Base-by-base conservation (phyloP, 257 asterid species). In the Echium plantagineum region DNA sequence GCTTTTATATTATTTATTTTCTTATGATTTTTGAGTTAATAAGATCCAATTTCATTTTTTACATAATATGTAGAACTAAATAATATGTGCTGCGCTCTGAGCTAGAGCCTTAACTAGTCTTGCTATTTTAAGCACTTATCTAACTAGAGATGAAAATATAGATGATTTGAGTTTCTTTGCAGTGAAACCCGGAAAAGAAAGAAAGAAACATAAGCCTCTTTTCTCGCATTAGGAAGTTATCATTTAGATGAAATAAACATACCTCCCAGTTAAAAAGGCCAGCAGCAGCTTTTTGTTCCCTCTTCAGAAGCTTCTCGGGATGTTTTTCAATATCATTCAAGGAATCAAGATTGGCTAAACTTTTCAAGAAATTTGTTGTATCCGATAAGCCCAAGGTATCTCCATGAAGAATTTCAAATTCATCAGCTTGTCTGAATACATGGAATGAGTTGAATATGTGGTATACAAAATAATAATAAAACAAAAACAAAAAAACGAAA, bases 271-370 rank as follows among this genome's bases (percentile, higher is more conserved):
- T 81, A 75, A 93, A 93, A 63, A 93, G 91, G 67, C 84, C 69
- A 59, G 94, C 87, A 63, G 99, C 99, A 72, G 99, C 99, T 74
- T 78, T 89, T 51, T 75, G 78, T 72, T 93, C 99, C 77, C 99
- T 80, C 55, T 72, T 73, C 72, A 74, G 83, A 70, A 63, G 82
- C 76, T 93, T 89, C 74, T 78, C 96, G 8, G 75, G 64, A 74
- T 69, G 75, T 68, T 76, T 83, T 69, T 62, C 82, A 63, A 85
- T 74, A 69, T 83, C 85, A 60, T 72, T 73, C 46, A 62, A 65
- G 62, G 51, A 71, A 60, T 76, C 93, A 21, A 93, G 82, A 72
- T 85, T 85, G 16, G 81, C 85, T 52, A 93, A 72, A 81, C 85
- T 86, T 83, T 84, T 89, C 77, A 93, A 80, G 87, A 93, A 93